Base-by-base conservation (phyloP, 345 rosid genomes). In the Combretum micranthum region DNA sequence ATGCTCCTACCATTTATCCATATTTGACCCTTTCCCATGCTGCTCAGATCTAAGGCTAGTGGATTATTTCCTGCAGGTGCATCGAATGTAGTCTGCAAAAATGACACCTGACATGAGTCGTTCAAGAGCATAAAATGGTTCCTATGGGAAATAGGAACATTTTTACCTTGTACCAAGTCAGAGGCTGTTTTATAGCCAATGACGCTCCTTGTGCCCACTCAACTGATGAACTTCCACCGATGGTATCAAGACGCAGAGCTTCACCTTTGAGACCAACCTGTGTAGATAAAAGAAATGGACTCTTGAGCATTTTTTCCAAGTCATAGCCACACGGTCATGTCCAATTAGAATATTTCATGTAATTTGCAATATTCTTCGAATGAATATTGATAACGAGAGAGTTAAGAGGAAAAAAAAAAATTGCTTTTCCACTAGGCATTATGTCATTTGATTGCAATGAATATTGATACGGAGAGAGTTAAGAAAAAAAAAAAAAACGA, bases 1-100 rank as follows among this genome's bases (percentile, higher is more conserved):
- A 91, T 78, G 65, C 82, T 87, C 63, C 67, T 72, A 50, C 98
- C 95, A 26, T 91, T 91, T 44, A 91, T 75, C 98, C 98, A 91
- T 51, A 91, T 61, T 68, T 82, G 81, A 37, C 98, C 89, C 62
- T 85, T 83, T 15, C 93, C 93, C 89, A 85, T 85, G 68, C 83
- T 77, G 67, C 66, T 67, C 96, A 88, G 82, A 61, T 91, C 98
- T 45, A 91, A 63, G 62, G 98, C 96, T 69, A 91, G 60, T 20
- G 98, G 98, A 37, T 81, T 80, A 12, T 53, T 78, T 23, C 92
- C 90, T 50, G 53, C 64, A 4, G 95, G 92, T 56, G 85, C 81
- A 43, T 70, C 62, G 59, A 91, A 83, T 16, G 76, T 79, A 18
- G 95, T 68, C 98, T 90, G 69, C 53, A 64, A 76, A n/a, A n/a